Evolutionary conservation across 2,329 filamentous ascomycete genomes (phyloP), one percentile per base, ranked within the genome.

Genomic region (Paecilomyces sp.): DNA sequence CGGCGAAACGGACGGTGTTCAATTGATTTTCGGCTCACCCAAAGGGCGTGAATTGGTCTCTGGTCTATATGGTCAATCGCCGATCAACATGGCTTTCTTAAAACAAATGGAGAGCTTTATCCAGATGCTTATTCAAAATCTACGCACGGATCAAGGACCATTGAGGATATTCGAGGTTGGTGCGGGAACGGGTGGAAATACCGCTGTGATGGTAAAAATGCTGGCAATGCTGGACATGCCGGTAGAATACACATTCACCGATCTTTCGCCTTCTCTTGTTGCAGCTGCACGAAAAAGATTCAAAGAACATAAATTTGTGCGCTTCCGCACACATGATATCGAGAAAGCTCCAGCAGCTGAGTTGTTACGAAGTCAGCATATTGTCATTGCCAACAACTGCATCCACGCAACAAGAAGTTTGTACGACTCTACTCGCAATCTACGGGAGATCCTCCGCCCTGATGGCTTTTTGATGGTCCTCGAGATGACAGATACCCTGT

Each of bases 221-320:
- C 63, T 79, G 0, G 63, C 64, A 6, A 57, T 58, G 1, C 63
- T 70, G 1, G 68, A 62, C 8, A 62, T 75, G 1, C 53, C 65
- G 1, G 62, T 79, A 13, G 65, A 73, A 52, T 79, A 78, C 62
- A 75, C 70, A 0, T 76, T 77, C 58, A 77, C 71, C 0, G 77
- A 79, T 54, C 63, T 79, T 0, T 71, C 75, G 0, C 56, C 69
- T 0, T 70, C 71, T 0, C 66, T 79, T 9, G 68, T 79, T 1
- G 68, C 71, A 0, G 67, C 66, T 3, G 74, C 74, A 0, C 67
- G 65, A 52, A 67, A 68, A 33, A 64, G 63, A 50, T 74, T 73
- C 59, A 68, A 66, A 5, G 58, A 68, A 2, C 68, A 72, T 24
- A 57, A 65, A 0, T 69, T 64, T 53, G 72, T 78, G 69, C 57